Base-by-base conservation (phyloP, 2,329 filamentous ascomycete genomes). In the Cytospora paraplurivora region DNA sequence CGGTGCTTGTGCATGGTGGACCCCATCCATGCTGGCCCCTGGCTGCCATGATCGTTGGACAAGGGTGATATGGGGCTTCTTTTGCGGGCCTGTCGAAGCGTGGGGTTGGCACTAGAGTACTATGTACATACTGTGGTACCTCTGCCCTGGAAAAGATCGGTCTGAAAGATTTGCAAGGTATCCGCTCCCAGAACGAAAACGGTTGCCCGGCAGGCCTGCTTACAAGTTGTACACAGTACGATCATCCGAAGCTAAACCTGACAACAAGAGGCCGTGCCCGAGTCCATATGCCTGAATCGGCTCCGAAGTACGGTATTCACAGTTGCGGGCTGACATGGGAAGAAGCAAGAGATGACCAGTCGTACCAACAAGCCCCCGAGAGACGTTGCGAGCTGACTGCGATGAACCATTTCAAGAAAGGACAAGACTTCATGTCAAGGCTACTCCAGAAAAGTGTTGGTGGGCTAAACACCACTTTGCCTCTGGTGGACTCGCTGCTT, bases 401-500 rank as follows among this genome's bases (percentile, higher is more conserved):
- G 64, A 66, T 59, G 64, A 60, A 66, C 60, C 3, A n/a, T 34
- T 47, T 38, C 56, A 38, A 21, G 7, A 10, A 47, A 62, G 52
- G 35, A 38, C 32, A 56, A 62, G 63, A 44, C 57, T 50, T 49
- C 52, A 65, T 63, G 66, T 61, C 35, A 34, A 56, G 41, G 35
- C 62, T 66, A 61, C 56, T 57, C 61, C 50, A 13, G 57, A 59
- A n/a, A 41, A 35, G 64, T 32, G 15, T 49, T 17, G 32, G 54
- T 44, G 54, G 62, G 63, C 65, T 68, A 62, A 69, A 69, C 70
- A 65, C 64, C 67, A 70, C 66, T 66, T 72, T 68, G 67, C 73
- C 70, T 60, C 64, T 71, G 72, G 52, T 59, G 70, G 72, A 64
- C 63, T 66, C 68, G 65, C 64, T 68, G 68, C 73, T 72, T 67